Conservation (phyloP, 495 filamentous ascomycete species). For the Talaromyces liani region DNA sequence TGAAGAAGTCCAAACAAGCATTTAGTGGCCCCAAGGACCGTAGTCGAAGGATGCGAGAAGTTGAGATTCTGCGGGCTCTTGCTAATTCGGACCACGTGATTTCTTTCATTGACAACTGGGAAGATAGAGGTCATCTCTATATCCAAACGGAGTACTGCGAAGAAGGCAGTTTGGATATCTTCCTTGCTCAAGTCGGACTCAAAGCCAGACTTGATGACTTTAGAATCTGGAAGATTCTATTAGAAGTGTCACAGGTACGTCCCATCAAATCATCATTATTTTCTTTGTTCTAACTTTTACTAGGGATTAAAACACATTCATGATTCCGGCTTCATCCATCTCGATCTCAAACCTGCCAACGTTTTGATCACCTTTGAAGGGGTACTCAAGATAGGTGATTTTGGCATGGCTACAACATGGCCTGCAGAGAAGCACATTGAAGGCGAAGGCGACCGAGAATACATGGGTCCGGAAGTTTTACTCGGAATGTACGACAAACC, state of each 20-base stretch:
- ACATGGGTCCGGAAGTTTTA: slow-evolving; percentile 88
- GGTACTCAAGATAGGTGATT: slow-evolving; percentile 89
- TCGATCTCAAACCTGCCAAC: slow-evolving; percentile 94
- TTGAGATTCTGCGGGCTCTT: slow-evolving; percentile 63
- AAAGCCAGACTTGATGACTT: slow-evolving; percentile 92
- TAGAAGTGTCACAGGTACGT: slow-evolving; percentile 73
- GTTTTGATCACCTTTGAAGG: slow-evolving; percentile 88
- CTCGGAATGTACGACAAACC: slow-evolving; percentile 79
- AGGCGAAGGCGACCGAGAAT: slow-evolving; percentile 89
- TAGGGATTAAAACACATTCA: slow-evolving; percentile 88
- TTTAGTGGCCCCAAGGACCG: slow-evolving; percentile 68
- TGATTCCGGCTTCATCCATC: slow-evolving; percentile 78
- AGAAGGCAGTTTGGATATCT: slow-evolving; percentile 79
- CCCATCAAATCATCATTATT: not conserved
- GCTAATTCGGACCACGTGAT: slow-evolving; percentile 74
- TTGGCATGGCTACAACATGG: slow-evolving; percentile 81
- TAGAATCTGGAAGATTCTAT: slow-evolving; percentile 92
- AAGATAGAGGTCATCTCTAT: slow-evolving; percentile 71
- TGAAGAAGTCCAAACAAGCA: slow-evolving; percentile 85
- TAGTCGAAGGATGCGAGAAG: slow-evolving; percentile 71
- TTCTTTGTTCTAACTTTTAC: slow-evolving; percentile 25
- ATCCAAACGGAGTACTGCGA: slow-evolving; percentile 97
- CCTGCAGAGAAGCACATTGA: slow-evolving; percentile 72
- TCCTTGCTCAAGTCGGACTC: slow-evolving; percentile 67
- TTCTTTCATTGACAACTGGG: slow-evolving; percentile 77